These are phyloP conservation scores for Leptomonas pyrrhocoris DNA, from an alignment of 208 protist species.

Conservation along the genomic window DNA sequence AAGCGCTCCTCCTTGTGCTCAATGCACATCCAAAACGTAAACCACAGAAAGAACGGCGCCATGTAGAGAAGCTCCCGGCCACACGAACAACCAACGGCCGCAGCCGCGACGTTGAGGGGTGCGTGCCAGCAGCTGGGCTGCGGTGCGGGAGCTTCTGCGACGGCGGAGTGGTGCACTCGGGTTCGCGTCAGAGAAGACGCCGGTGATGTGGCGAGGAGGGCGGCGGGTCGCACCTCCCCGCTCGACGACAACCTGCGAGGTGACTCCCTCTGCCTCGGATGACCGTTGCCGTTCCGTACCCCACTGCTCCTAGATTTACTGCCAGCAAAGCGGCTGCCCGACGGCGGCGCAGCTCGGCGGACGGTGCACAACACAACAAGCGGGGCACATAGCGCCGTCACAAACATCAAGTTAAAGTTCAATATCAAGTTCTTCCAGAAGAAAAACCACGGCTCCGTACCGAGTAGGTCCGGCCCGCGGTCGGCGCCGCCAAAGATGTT, in stretches of 20 bases:
- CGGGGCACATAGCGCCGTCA: constrained; percentile 55
- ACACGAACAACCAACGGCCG: constrained; percentile 23
- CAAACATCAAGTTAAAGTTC: constrained; percentile 94
- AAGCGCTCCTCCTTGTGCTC: constrained; percentile 97
- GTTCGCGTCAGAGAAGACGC: constrained; percentile 7
- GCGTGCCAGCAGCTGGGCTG: no score
- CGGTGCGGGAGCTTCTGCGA: background rate
- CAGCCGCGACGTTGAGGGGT: background rate
- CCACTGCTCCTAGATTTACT: background rate
- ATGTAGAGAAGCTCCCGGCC: constrained; percentile 62
- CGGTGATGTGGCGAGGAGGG: background rate
- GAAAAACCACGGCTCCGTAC: constrained; percentile 91
- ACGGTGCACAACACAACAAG: constrained; percentile 37
- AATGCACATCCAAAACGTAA: constrained; percentile 83
- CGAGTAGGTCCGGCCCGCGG: constrained; percentile 89
- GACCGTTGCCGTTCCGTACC: no score
- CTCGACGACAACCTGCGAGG: background rate
- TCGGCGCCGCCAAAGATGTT: constrained; percentile 54
- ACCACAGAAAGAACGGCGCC: constrained; percentile 88
- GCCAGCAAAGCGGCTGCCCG: background rate
- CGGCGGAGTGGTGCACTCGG: background rate
- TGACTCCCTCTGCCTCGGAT: background rate
- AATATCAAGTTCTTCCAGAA: constrained; percentile 94
- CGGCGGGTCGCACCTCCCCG: background rate
- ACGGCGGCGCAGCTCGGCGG: background rate